Evolutionary conservation across 139 green algal species (phyloP).

Genomic region (Chlorella sp.): DNA sequence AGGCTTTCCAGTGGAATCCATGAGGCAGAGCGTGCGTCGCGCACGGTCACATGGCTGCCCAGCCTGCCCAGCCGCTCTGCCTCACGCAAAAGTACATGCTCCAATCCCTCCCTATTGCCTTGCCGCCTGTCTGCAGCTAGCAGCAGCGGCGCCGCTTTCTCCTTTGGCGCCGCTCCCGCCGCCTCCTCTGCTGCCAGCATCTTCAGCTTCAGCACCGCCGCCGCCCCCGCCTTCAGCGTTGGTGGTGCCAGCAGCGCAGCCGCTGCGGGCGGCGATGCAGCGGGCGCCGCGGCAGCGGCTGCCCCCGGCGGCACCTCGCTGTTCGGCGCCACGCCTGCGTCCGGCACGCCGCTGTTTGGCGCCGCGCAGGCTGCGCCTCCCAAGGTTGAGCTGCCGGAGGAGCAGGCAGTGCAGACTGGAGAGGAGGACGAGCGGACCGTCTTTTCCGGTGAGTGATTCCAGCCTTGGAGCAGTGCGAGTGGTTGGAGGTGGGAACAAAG

Average conservation of each 20-base stretch:
- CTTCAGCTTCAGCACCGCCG: conserved; percentile 18
- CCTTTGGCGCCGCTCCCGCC: conserved; percentile 28
- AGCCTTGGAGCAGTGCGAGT: no score
- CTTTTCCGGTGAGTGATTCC: conserved; percentile 54
- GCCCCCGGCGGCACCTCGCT: not conserved
- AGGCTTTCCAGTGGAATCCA: no score
- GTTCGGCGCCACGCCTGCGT: conserved; percentile 44
- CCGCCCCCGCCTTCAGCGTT: conserved; percentile 23
- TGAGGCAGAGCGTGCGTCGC: no score
- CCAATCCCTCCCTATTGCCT: not conserved
- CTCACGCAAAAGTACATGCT: no score
- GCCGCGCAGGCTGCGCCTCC: not conserved
- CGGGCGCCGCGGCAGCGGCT: not conserved
- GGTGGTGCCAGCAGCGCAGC: not conserved
- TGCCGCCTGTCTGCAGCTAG: not conserved
- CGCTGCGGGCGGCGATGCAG: not conserved
- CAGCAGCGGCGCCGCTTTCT: conserved; percentile 33
- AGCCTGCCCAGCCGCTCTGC: no score
- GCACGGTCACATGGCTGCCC: no score
- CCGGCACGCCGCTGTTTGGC: conserved; percentile 45
- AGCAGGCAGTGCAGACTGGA: conserved; percentile 68
- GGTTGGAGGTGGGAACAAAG: no score
- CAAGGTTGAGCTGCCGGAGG: conserved; percentile 42
- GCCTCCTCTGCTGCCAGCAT: conserved; percentile 3
- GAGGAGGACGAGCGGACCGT: conserved; percentile 80